Evolutionary conservation across 1,139 yeast species (phyloP), one percentile per base, ranked within the genome.

Genomic region (Blastobotrys indianensis): DNA sequence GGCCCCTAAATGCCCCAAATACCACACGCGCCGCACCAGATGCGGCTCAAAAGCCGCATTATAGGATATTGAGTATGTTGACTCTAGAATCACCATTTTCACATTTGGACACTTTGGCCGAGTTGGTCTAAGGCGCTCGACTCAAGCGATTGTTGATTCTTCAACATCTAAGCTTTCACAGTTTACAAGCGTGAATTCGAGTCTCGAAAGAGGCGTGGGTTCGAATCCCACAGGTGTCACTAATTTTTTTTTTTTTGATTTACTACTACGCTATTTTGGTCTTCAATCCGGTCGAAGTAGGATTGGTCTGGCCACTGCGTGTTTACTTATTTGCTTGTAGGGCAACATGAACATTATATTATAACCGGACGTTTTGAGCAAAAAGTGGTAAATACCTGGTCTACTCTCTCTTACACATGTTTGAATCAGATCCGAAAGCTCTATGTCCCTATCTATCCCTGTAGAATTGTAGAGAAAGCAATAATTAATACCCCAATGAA

Each of bases 181-280:
- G 54, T 47, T 51, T 32, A 20, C 25, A 46, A 50, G 51, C 52
- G 57, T 51, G 58, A 44, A 45, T 56, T 56, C 60, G 59, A 54
- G 54, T 56, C 60, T 56, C 60, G 58, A 47, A 50, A 55, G 60
- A 56, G 60, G 60, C 59, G 60, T 54, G 59, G 60, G 60, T 57
- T 57, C 60, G 56, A 57, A 57, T 55, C 60, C 60, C 60, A 54
- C 60, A 54, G 60, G 48, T 55, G 60, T 54, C 60, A 57, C 25
- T 50, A 44, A 49, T 52, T 51, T 48, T 13, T 13, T 15, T 20
- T 20, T 20, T 20, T 20, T 20, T 20, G 25, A 4, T 20, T 20
- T 20, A 7, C 4, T 4, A 20, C 6, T 20, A 4, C 25, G n/a
- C n/a, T n/a, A n/a, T n/a, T n/a, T n/a, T n/a, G n/a, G n/a, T n/a